Evolutionary conservation across 225 moss, liverwort and hornwort species (phyloP), one percentile per base, ranked within the genome.

Genomic region (Sphagnum tenellum): DNA sequence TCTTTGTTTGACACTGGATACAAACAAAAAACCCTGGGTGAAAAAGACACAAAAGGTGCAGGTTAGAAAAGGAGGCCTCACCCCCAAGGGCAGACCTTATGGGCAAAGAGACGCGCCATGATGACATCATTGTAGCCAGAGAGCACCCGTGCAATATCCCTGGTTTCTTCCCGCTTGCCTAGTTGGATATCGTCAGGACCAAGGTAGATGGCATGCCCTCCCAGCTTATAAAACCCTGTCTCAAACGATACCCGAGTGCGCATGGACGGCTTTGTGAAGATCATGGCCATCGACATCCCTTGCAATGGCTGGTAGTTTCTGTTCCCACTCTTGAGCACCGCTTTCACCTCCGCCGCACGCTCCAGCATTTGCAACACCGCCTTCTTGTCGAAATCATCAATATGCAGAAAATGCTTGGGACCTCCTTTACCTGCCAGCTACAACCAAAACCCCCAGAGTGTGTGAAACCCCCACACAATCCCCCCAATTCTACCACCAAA

Each of bases 241-340:
- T 96, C 95, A 75, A 96, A 96, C 2, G 95, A 96, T 45, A 92
- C 95, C 64, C 95, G 81, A 29, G 95, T 96, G 55, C 95, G 84
- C 92, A 92, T 90, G 50, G 95, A 96, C 55, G 92, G 95, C 64
- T 96, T 96, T 61, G 85, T 92, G 67, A 96, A 96, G 70, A 96
- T 92, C 95, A 96, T 96, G 46, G 95, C 78, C 92, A 96, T 96
- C 47, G 95, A 84, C 66, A 85, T 75, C 3, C 95, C 95, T 74
- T 86, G 76, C 46, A 96, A 83, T 6, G 95, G 95, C 71, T 88
- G 86, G 72, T 86, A 96, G 63, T 78, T 83, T 71, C 68, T 85
- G 64, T 92, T 84, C 50, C 95, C 95, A 8, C 86, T 78, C 55
- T 96, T 96, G 44, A 96, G 76, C 50, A 73, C 64, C 8, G 92